These are phyloP conservation scores for Coemansia sp. DNA, from an alignment of 192 early-diverging fungal species.

Conservation along the genomic window DNA sequence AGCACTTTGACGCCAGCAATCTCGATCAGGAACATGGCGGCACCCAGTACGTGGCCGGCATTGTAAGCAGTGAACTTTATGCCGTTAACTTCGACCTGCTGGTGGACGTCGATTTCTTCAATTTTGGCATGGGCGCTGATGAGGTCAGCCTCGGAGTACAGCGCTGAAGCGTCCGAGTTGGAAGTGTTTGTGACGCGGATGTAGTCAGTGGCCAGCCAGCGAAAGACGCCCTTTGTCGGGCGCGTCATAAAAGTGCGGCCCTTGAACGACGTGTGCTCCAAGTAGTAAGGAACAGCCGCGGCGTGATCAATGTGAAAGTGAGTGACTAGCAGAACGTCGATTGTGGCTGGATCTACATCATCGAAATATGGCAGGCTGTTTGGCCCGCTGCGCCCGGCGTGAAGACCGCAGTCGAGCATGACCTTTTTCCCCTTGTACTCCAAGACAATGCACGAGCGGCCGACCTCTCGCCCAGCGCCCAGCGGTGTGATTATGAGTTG, in stretches of 20 bases:
- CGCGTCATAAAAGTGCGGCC: slow-evolving; percentile 99
- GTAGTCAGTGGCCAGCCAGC: slow-evolving; percentile 95
- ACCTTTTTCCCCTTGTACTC: slow-evolving; percentile 96
- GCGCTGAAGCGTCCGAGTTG: slow-evolving; percentile 67
- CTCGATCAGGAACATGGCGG: slow-evolving; percentile 95
- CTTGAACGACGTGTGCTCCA: slow-evolving; percentile 96
- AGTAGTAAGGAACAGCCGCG: slow-evolving; percentile 92
- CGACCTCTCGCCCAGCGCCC: slow-evolving; percentile 98
- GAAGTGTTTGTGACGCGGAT: slow-evolving; percentile 74
- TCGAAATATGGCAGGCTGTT: slow-evolving; percentile 94
- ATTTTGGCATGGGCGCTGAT: slow-evolving; percentile 81
- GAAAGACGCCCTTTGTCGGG: slow-evolving; percentile 97
- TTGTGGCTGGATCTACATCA: slow-evolving; percentile 81
- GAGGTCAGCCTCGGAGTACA: slow-evolving; percentile 91
- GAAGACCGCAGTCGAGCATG: slow-evolving; percentile 96
- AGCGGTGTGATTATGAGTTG: slow-evolving; percentile 88
- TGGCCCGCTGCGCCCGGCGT: slow-evolving; percentile 91
- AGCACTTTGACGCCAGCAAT: slow-evolving; percentile 87
- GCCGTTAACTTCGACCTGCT: slow-evolving; percentile 93
- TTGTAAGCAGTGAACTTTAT: slow-evolving; percentile 95
- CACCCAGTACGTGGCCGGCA: slow-evolving; percentile 97
- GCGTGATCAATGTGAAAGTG: slow-evolving; percentile 98
- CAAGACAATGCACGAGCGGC: slow-evolving; percentile 88
- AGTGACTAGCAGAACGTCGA: slow-evolving; percentile 92
- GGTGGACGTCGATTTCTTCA: slow-evolving; percentile 95